These are phyloP conservation scores for Aegilops speltoides DNA, from an alignment of 176 grass and related monocot genomes.

Conservation along the genomic window DNA sequence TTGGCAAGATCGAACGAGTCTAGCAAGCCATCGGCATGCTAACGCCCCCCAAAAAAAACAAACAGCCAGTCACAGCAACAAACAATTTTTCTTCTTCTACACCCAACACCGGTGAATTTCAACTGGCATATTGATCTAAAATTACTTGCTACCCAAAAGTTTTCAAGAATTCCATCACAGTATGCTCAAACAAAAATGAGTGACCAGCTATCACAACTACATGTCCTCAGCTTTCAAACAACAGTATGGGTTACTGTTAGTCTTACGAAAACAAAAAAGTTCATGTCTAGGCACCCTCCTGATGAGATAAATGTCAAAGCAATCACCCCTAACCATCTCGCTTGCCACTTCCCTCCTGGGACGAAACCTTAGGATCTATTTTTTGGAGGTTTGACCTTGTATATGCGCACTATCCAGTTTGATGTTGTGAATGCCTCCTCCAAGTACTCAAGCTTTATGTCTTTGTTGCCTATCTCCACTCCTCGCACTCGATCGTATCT, in stretches of 20 bases:
- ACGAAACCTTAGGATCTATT: constrained; percentile 73
- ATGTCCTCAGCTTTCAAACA: constrained; percentile 4
- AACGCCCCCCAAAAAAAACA: neutral
- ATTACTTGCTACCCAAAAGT: constrained; percentile 34
- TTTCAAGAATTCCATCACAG: constrained; percentile 30
- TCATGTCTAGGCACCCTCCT: neutral
- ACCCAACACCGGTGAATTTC: neutral
- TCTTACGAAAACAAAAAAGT: constrained; percentile 31
- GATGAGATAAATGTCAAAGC: constrained; percentile 1
- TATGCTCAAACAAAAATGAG: constrained; percentile 27
- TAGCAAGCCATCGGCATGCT: too few relatives aligned
- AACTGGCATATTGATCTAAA: neutral
- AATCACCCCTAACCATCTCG: neutral
- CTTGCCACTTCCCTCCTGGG: neutral
- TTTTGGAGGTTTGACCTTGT: constrained; percentile 96
- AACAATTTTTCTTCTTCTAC: neutral
- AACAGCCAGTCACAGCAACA: neutral
- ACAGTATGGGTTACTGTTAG: constrained; percentile 30
- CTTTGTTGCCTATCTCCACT: constrained; percentile 99
- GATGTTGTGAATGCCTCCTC: constrained; percentile 94
- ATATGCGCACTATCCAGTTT: constrained; percentile 98
- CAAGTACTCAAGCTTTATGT: constrained; percentile 94
- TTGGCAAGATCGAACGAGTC: too few relatives aligned
- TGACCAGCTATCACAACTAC: constrained; percentile 12
- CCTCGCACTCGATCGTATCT: constrained; percentile 95